phyloP scores from a whole-genome alignment of 257 asterid genomes.

The Primulina huaijiensis region DNA sequence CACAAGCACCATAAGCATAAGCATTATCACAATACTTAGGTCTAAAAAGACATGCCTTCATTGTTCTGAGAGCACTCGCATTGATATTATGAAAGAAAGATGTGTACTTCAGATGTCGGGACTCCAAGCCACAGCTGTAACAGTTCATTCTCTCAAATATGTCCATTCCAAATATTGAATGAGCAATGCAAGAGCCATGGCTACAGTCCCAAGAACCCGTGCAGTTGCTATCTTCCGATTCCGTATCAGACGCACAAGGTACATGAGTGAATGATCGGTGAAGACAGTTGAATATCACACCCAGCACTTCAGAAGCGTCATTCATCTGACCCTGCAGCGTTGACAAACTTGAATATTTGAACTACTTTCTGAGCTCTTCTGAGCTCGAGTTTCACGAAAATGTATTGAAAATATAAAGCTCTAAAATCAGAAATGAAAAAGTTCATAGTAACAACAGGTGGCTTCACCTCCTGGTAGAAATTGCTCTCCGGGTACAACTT shows the following conservation, averaged over 20 bases:
- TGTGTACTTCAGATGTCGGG: constrained; percentile 83
- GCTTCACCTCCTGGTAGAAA: constrained; percentile 89
- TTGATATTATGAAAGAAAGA: constrained; percentile 86
- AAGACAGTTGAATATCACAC: constrained; percentile 82
- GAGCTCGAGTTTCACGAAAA: not conserved
- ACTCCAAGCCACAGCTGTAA: constrained; percentile 75
- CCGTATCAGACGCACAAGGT: constrained; percentile 47
- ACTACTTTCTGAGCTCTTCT: not conserved
- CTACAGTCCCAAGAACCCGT: constrained; percentile 75
- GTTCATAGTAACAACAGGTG: constrained; percentile 10
- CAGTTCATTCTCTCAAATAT: constrained; percentile 87
- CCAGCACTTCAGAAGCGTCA: constrained; percentile 96
- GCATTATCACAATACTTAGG: constrained; percentile 6
- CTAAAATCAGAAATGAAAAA: constrained; percentile 3
- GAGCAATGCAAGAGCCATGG: constrained; percentile 73
- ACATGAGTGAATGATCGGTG: constrained; percentile 66
- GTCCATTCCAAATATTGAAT: constrained; percentile 88
- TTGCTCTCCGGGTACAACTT: constrained; percentile 83
- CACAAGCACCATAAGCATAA: constrained; percentile 10
- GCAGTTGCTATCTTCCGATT: constrained; percentile 57
- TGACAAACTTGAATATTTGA: constrained; percentile 17
- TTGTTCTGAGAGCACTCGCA: constrained; percentile 91
- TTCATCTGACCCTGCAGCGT: constrained; percentile 93
- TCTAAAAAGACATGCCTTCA: constrained; percentile 57
- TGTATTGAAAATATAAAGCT: not conserved